phyloP scores from a whole-genome alignment of 2,329 filamentous ascomycete genomes.

The Periglandula ipomoeae region DNA sequence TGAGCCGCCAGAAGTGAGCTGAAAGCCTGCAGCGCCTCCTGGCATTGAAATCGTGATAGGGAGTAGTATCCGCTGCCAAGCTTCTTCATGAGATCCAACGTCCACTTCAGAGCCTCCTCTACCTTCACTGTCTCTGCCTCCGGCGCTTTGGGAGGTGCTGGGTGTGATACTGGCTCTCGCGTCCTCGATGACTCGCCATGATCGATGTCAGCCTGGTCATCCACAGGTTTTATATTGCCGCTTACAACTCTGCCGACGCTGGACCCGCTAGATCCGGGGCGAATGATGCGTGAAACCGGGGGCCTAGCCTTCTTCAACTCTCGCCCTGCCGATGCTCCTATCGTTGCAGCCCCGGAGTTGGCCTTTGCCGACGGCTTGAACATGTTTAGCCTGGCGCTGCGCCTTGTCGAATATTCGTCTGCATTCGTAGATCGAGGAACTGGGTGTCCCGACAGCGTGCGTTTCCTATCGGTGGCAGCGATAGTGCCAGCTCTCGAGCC shows the following conservation, averaged over 20 bases:
- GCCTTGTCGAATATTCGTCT: slow-evolving; percentile 52
- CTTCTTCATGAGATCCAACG: slow-evolving; percentile 74
- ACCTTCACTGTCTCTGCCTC: slow-evolving; percentile 53
- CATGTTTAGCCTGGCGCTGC: slow-evolving; percentile 61
- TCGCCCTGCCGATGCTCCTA: slow-evolving; percentile 50
- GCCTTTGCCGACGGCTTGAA: slow-evolving; percentile 63
- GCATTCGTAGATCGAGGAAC: slow-evolving; percentile 41
- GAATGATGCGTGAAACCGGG: slow-evolving; percentile 56
- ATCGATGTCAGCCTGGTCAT: slow-evolving; percentile 61
- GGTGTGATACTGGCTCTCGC: slow-evolving; percentile 33
- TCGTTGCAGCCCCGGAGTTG: slow-evolving; percentile 45
- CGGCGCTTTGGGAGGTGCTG: slow-evolving; percentile 27
- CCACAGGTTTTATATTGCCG: slow-evolving; percentile 71
- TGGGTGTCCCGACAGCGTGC: slow-evolving; percentile 82
- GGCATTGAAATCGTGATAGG: slow-evolving; percentile 69
- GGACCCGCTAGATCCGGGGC: slow-evolving; percentile 55
- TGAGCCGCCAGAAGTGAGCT: slow-evolving; percentile 62
- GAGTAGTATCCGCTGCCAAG: slow-evolving; percentile 73
- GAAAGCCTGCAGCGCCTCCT: slow-evolving; percentile 68
- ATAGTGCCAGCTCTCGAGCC: slow-evolving; percentile 23
- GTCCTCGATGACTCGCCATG: slow-evolving; percentile 47
- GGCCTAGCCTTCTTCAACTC: slow-evolving; percentile 81
- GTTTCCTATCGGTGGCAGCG: slow-evolving; percentile 61
- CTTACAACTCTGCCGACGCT: slow-evolving; percentile 81
- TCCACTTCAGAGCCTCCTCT: slow-evolving; percentile 65